Evolutionary conservation across 176 grass and related monocot genomes (phyloP), one percentile per base, ranked within the genome.

Genomic region (Otatea glauca): DNA sequence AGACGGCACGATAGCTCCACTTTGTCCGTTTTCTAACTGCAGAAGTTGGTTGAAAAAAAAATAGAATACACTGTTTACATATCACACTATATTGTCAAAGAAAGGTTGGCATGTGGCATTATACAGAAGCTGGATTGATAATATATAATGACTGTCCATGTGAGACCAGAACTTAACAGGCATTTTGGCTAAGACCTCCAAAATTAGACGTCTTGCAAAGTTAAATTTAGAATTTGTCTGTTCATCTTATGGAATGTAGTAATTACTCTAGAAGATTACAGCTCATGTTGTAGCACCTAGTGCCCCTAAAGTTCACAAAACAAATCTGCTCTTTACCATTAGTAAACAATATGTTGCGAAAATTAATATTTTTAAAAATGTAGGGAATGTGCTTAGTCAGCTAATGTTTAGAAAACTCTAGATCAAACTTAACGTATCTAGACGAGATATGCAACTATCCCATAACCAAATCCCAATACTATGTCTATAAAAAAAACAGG

Each of bases 1-100:
- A 79, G 81, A 91, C 71, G 84, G 72, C 70, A 86, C 75, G 58
- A 85, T 53, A 47, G 81, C 81, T 77, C 77, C 89, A 71, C 65
- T 68, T 68, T 94, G 81, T 50, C 84, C 81, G 74, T 89, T 81
- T 86, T 93, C 89, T 81, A 85, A 69, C 92, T 94, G 87, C 74
- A 87, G 6, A 79, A 32, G 14, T 87, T 80, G 69, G 44, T 75
- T 80, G 16, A 59, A 25, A 38, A 21, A 79, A 75, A 74, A 25
- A 63, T 76, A 85, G 21, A 63, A 16, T 10, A 67, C 7, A 78
- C 0, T n/a, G 4, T 37, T n/a, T 15, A 70, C 60, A 50, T 10
- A 72, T 72, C 45, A 50, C 55, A 79, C 29, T 60, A 81, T 24
- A 77, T 32, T 21, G 15, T 59, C 78, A 81, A 70, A 17, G 64